Evolutionary conservation across 176 grass and related monocot species (phyloP).

Genomic region (Lolium perenne): DNA sequence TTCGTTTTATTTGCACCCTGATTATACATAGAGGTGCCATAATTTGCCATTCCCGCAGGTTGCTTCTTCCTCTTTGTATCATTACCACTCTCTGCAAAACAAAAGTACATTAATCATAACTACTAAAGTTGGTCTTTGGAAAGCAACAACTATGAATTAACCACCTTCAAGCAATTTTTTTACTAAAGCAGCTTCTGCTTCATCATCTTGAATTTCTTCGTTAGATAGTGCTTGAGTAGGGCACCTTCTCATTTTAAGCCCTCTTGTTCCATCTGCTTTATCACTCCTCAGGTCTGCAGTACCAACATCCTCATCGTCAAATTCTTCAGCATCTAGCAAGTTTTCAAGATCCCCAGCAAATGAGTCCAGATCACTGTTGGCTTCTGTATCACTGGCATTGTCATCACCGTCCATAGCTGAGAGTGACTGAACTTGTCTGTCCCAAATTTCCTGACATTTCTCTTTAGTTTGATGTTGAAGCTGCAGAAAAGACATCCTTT

Average conservation of each 20-base stretch:
- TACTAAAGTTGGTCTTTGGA: constrained; percentile 23
- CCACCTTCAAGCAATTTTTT: constrained; percentile 90
- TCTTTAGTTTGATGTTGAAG: constrained; percentile 97
- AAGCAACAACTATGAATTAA: constrained; percentile 33
- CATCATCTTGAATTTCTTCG: constrained; percentile 92
- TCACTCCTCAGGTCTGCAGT: constrained; percentile 62
- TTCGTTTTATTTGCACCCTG: constrained; percentile 60
- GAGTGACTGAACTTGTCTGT: constrained; percentile 90
- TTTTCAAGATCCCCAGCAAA: constrained; percentile 99
- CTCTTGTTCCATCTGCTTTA: constrained; percentile 65
- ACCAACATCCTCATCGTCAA: constrained; percentile 80
- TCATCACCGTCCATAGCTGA: constrained; percentile 81
- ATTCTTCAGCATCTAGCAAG: constrained; percentile 89
- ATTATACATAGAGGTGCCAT: constrained; percentile 49
- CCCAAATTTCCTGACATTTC: constrained; percentile 99
- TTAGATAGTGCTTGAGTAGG: constrained; percentile 65
- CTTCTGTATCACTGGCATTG: constrained; percentile 82
- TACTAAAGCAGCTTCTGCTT: constrained; percentile 73
- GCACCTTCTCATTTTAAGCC: constrained; percentile 90
- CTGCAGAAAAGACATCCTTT: constrained; percentile 97
- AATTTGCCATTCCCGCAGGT: constrained; percentile 41
- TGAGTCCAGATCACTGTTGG: constrained; percentile 88
- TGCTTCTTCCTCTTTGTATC: constrained; percentile 81
- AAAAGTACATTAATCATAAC: constrained; percentile 40
- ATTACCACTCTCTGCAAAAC: constrained; percentile 66